Evolutionary conservation across 2,329 filamentous ascomycete genomes (phyloP).

Genomic region (Didymella pomorum): DNA sequence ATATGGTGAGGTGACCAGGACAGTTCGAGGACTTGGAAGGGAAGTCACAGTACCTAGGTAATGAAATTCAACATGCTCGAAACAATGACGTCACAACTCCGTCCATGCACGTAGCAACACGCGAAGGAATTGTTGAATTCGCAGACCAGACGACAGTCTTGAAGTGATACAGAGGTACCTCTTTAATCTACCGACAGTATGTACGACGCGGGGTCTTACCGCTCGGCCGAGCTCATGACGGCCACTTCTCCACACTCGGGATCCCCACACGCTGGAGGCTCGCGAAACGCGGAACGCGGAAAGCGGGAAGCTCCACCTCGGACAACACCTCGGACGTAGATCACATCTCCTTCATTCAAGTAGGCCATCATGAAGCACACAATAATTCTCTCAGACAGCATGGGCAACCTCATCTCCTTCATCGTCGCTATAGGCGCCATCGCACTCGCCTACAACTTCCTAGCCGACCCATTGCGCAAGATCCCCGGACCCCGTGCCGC

Average conservation of each 20-base stretch:
- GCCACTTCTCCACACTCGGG: background rate
- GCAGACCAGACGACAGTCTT: background rate
- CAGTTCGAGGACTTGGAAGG: too few species aligned
- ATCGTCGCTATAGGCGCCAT: conserved; percentile 4
- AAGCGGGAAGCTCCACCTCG: background rate
- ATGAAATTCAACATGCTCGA: too few species aligned
- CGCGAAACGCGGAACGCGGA: background rate
- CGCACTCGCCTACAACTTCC: conserved; percentile 7
- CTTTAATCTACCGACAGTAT: background rate
- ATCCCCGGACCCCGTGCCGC: conserved; percentile 17
- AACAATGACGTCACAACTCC: background rate
- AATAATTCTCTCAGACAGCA: background rate
- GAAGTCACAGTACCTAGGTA: too few species aligned
- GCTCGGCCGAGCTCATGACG: conserved; percentile 8
- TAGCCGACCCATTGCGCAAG: conserved; percentile 10
- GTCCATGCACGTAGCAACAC: background rate
- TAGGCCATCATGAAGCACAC: background rate
- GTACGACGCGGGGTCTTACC: background rate
- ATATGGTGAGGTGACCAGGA: too few species aligned
- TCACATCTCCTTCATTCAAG: background rate
- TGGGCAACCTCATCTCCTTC: conserved; percentile 14
- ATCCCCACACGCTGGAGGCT: background rate
- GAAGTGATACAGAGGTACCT: background rate
- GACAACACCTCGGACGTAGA: background rate
- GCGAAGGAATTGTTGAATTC: background rate